Evolutionary conservation across 2,329 filamentous ascomycete species (phyloP).

Genomic region (Triangularia verruculosa): DNA sequence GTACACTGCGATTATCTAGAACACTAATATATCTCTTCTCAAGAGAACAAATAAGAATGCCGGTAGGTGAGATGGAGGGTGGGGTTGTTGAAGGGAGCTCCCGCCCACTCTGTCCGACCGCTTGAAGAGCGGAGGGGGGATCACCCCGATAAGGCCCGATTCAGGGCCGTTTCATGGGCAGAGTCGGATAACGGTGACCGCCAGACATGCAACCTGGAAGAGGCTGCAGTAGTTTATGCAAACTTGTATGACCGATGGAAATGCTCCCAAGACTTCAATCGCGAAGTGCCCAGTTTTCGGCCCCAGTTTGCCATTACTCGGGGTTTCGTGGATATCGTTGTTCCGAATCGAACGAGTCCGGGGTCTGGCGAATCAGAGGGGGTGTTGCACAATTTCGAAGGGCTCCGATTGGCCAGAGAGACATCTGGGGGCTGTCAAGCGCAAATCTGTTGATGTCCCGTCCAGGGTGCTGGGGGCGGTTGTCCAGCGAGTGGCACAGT

Average conservation of each 20-base stretch:
- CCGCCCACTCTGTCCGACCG: not conserved
- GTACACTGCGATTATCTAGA: not conserved
- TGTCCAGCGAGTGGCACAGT: conserved; percentile 1
- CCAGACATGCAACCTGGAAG: not conserved
- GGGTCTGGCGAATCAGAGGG: conserved; percentile 21
- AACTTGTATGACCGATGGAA: not conserved
- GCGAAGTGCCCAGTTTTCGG: conserved; percentile 10
- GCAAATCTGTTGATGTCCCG: conserved; percentile 3
- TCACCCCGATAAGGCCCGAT: not conserved
- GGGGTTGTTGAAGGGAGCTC: not conserved
- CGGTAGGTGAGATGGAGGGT: not conserved
- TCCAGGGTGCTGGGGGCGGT: conserved; percentile 16
- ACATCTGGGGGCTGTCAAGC: conserved; percentile 12
- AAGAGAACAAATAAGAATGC: not conserved
- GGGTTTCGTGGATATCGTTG: conserved; percentile 10
- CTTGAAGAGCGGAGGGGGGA: not conserved
- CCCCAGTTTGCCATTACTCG: conserved; percentile 8
- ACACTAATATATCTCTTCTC: not conserved
- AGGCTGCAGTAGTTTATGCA: not conserved
- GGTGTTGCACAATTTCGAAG: conserved; percentile 14
- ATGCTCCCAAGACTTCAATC: not conserved
- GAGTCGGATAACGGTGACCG: not conserved
- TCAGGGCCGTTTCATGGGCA: not conserved
- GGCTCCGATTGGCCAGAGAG: conserved; percentile 18
- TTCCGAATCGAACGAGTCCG: conserved; percentile 21